phyloP scores from a whole-genome alignment of 1,284 basidiomycete genomes.

The Irpex sp. region DNA sequence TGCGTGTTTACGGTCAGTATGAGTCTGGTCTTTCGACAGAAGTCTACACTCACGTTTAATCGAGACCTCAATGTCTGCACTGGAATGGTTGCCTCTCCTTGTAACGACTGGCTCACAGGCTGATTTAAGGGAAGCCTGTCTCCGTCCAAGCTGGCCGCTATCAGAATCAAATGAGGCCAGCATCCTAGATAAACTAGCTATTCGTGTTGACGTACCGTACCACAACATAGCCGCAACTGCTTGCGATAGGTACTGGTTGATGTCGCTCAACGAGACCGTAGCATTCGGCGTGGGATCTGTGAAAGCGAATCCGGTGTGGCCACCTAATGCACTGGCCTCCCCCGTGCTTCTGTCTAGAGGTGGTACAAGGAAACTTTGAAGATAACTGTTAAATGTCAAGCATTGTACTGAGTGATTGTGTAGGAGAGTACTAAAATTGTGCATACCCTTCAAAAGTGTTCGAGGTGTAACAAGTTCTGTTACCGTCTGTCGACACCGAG shows the following conservation, averaged over 20 bases:
- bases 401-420: no score
- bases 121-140: background rate
- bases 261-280: background rate
- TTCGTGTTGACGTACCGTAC: slow-evolving; percentile 1
- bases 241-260: background rate
- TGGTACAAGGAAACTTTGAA: background rate
- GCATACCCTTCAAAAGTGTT: background rate
- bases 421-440: no score
- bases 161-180: background rate
- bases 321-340: background rate
- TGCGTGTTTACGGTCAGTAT: no score
- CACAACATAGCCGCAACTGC: background rate
- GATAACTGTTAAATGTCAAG: background rate
- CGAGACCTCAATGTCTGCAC: background rate
- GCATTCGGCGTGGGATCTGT: background rate
- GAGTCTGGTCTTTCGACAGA: no score
- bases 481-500: background rate
- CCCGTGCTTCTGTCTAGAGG: background rate
- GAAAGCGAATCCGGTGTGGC: no score
- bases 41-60: background rate
- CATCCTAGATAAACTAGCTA: background rate
- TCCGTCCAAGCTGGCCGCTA: background rate
- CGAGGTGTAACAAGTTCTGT: background rate
- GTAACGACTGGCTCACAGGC: background rate
- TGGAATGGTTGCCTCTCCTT: background rate